Conservation (phyloP, 345 rosid species). For the Melastoma malabathricum region DNA sequence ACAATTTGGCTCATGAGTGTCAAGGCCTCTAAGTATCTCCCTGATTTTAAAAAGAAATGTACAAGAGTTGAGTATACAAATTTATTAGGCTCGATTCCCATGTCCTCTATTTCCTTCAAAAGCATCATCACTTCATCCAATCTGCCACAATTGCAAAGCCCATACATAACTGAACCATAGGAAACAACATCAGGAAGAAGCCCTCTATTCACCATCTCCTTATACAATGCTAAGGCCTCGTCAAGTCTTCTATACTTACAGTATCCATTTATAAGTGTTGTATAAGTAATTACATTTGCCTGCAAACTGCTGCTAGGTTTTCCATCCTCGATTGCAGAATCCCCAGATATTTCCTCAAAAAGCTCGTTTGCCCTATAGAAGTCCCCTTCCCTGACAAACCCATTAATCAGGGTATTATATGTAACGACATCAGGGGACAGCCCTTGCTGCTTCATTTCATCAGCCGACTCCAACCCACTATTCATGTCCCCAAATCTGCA, state of each 20-base stretch:
- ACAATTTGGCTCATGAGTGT: constrained; percentile 64
- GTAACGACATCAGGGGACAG: constrained; percentile 38
- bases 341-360: constrained; percentile 32
- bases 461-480: constrained; percentile 28
- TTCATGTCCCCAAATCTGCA: constrained; percentile 27
- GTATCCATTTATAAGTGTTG: constrained; percentile 57
- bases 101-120: constrained; percentile 51
- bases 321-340: constrained; percentile 5
- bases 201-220: constrained; percentile 42
- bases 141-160: constrained; percentile 58
- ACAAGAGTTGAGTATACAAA: constrained; percentile 51
- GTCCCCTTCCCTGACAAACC: constrained; percentile 46
- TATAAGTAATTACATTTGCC: constrained; percentile 47
- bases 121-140: constrained; percentile 45
- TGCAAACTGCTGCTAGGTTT: constrained; percentile 14
- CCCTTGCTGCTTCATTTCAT: constrained; percentile 32
- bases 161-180: constrained; percentile 53
- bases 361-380: constrained; percentile 45
- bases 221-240: constrained; percentile 44
- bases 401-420: constrained; percentile 48
- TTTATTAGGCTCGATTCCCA: constrained; percentile 57
- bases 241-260: constrained; percentile 42
- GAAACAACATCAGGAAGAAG: constrained; percentile 65
- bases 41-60: constrained; percentile 55
- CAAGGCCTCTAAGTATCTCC: constrained; percentile 39